These are phyloP conservation scores for Tillandsia fasciculata DNA, from an alignment of 176 grass and related monocot species.

Conservation along the genomic window DNA sequence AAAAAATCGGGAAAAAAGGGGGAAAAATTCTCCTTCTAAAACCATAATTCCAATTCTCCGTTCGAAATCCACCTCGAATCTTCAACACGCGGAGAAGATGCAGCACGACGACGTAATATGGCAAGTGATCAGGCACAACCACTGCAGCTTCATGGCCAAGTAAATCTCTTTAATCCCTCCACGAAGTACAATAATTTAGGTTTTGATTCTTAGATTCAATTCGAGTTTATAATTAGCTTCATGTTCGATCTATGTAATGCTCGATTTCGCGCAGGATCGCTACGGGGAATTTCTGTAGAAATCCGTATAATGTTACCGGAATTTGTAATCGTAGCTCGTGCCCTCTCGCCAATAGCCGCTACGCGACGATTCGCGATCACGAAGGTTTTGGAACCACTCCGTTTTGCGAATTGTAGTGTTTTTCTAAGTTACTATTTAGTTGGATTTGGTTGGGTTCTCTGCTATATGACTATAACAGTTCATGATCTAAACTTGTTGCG, in stretches of 20 bases:
- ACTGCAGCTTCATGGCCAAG: slow-evolving; percentile 98
- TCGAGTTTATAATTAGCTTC: not conserved
- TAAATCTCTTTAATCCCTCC: not conserved
- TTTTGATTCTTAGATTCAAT: not conserved
- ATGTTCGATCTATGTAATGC: not conserved
- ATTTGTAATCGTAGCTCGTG: slow-evolving; percentile 95
- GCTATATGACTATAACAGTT: no score
- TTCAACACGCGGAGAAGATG: not conserved
- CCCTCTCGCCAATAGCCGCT: slow-evolving; percentile 87
- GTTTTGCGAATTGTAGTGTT: not conserved
- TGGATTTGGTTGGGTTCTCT: no score
- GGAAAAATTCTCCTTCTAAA: no score
- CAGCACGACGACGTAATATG: slow-evolving; percentile 80
- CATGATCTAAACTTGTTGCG: no score
- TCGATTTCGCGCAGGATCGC: slow-evolving; percentile 36
- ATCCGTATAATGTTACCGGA: slow-evolving; percentile 74
- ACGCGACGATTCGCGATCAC: slow-evolving; percentile 79
- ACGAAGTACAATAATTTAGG: not conserved
- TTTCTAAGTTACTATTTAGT: not conserved
- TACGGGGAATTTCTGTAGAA: slow-evolving; percentile 75
- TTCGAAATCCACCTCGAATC: not conserved
- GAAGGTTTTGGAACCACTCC: slow-evolving; percentile 30
- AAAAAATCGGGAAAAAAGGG: no score
- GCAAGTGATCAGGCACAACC: slow-evolving; percentile 88
- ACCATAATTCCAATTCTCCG: not conserved